phyloP scores from a whole-genome alignment of 768 basidiomycete genomes.

The Pulveroboletus sp. region DNA sequence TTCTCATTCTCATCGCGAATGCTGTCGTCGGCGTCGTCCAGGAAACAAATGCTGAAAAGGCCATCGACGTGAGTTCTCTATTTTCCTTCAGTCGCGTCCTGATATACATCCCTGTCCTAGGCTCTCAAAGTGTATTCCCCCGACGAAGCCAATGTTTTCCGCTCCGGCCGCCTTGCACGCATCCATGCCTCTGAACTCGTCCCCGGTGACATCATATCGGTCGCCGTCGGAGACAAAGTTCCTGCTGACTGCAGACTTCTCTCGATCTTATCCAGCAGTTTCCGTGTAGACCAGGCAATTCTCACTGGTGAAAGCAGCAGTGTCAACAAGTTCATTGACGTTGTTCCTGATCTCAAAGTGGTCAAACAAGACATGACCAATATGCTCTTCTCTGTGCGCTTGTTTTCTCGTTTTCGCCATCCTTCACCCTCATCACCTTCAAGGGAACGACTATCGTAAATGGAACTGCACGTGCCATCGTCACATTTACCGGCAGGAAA shows the following conservation, averaged over 20 bases:
- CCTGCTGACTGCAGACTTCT: constrained; percentile 92
- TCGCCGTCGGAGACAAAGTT: constrained; percentile 92
- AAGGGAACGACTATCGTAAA: constrained; percentile 96
- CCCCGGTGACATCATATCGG: constrained; percentile 87
- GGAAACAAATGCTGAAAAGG: constrained; percentile 93
- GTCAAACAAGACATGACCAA: constrained; percentile 99
- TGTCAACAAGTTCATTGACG: constrained; percentile 72
- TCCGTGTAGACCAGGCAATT: constrained; percentile 94
- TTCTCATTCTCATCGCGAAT: constrained; percentile 93
- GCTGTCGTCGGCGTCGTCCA: constrained; percentile 97
- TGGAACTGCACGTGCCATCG: constrained; percentile 82
- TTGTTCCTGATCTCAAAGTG: constrained; percentile 67
- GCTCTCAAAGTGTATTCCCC: constrained; percentile 96
- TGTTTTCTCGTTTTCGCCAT: not conserved
- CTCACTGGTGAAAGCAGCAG: constrained; percentile 91
- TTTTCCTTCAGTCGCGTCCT: not conserved
- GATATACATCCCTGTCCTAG: constrained; percentile 36
- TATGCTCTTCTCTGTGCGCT: constrained; percentile 83
- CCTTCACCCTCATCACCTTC: not conserved
- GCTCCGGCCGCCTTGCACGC: constrained; percentile 61
- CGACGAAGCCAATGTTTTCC: constrained; percentile 88
- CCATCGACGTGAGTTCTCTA: constrained; percentile 78
- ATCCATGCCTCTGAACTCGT: constrained; percentile 88
- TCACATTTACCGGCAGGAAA: constrained; percentile 76
- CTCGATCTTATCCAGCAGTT: constrained; percentile 87